Evolutionary conservation across 164 flowering plant genomes (phyloP), one percentile per base, ranked within the genome.

Genomic region (Cinnamomum micranthum): DNA sequence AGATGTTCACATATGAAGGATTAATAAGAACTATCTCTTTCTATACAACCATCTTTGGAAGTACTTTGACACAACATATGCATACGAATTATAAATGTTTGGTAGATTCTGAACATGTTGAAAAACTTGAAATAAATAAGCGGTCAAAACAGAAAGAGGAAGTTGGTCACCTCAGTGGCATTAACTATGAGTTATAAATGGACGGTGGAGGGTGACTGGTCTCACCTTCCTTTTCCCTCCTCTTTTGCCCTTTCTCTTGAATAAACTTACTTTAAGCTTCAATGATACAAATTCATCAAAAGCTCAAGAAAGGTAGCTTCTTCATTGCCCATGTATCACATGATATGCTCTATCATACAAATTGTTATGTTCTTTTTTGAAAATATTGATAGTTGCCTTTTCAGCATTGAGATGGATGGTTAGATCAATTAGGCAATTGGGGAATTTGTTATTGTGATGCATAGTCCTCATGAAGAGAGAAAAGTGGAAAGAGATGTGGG

Each of bases 341-440:
- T 64, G 67, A 9, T 23, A 11, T 23, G 23, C 22, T 60, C 23
- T 60, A 20, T 20, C 64, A 64, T 10, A 23, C 67, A 7, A 64
- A 25, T 64, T 64, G 67, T 24, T 24, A 9, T 64, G 27, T 25
- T 25, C 17, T 13, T 23, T 13, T 64, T 64, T 11, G 67, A 64
- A 64, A 64, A 64, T 64, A 25, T 64, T 64, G 13, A 64, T 22
- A 23, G 67, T 24, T 23, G 67, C 24, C 67, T 64, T 64, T 23
- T 64, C 31, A 72, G 23, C 28, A 31, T 41, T 72, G 67, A 72
- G 74, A 33, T 13, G n/a, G 74, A 35, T 72, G 20, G 67, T 3
- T 72, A 25, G 60, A 72, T 22, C 13, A 62, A 33, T 25, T 35
- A 5, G 67, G 67, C 17, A 62, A 33, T 25, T 35, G 19, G 51